Evolutionary conservation across 23 red algal species (phyloP).

Genomic region (Cyanidium caldarium): DNA sequence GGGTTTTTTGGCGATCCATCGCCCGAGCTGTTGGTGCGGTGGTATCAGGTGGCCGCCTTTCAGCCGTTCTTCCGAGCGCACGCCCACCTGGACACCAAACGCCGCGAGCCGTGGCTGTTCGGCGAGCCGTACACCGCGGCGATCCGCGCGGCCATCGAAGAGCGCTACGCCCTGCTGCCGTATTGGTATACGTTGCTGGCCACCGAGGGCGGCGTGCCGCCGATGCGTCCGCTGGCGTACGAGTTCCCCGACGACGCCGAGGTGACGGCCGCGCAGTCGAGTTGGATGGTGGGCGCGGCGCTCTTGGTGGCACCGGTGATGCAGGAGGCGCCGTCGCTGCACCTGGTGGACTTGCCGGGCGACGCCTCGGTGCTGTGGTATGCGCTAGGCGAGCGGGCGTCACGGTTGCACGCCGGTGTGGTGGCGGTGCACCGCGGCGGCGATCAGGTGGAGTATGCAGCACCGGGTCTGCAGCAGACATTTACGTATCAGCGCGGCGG

Average conservation of each 20-base stretch:
- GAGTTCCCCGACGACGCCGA: constrained; percentile 25
- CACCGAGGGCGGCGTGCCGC: constrained; percentile 26
- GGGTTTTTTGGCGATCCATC: constrained; percentile 90
- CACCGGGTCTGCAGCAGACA: constrained; percentile 21
- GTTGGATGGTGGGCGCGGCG: constrained; percentile 60
- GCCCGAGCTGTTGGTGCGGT: constrained; percentile 45
- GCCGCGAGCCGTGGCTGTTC: constrained; percentile 80
- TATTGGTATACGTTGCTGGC: constrained; percentile 82
- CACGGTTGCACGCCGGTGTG: not conserved
- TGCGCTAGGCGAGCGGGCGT: constrained; percentile 15
- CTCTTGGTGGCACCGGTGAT: constrained; percentile 61
- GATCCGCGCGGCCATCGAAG: constrained; percentile 38
- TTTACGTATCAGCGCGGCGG: constrained; percentile 67
- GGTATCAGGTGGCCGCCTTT: constrained; percentile 76
- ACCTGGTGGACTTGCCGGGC: constrained; percentile 37
- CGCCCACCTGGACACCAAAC: constrained; percentile 75
- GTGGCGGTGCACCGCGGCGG: not conserved
- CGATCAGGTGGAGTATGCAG: not conserved
- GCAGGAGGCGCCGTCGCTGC: constrained; percentile 15
- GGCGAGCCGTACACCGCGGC: constrained; percentile 22
- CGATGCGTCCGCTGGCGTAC: constrained; percentile 92
- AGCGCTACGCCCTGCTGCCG: constrained; percentile 63
- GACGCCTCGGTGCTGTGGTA: constrained; percentile 26
- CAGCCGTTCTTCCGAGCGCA: constrained; percentile 93
- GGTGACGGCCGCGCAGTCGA: constrained; percentile 7